Evolutionary conservation across 805 yeast genomes (phyloP), one percentile per base, ranked within the genome.

Genomic region (Cyberlindnera saturnus): DNA sequence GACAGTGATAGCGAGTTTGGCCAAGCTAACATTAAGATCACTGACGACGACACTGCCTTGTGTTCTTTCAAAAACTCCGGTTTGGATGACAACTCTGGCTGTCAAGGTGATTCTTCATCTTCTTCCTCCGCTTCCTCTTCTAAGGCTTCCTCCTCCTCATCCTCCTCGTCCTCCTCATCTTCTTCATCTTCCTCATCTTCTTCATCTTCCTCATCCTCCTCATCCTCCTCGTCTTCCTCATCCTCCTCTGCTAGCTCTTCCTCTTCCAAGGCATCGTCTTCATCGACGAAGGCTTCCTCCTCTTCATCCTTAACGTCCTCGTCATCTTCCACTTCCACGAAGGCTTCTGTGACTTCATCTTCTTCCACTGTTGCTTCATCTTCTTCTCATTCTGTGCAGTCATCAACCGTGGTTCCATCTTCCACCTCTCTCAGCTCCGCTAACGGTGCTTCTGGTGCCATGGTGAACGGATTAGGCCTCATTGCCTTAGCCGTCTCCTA

Each of bases 51-150:
- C 54, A 77, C 88, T 7, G 66, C 73, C 56, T 63, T 89, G 48
- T 83, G 78, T 8, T 69, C 77, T 33, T 59, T 61, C 13, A 79
- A 74, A 29, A 86, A 81, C 32, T 69, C 81, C 32, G 96, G 96
- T 9, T 66, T 77, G 40, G 73, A 85, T 55, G 79, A 81, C 15
- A 70, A 73, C 40, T 39, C 40, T 23, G 35, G 35, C 3, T 47
- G 50, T 36, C 42, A 43, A 26, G 50, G 46, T 29, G 56, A 50
- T 3, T 46, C 44, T 11, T 39, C 51, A 10, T 45, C 51, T 1
- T 48, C 59, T 7, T 46, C 58, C 2, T 45, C 59, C 2, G 23
- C 8, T 10, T 38, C 48, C 1, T 48, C 59, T 1, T 38, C 47
- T 3, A 32, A 42, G 5, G 31, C 52, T 3, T 40, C 55, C 3